Base-by-base conservation (phyloP, 805 yeast species). In the Sugiyamaella qingdaonensis region DNA sequence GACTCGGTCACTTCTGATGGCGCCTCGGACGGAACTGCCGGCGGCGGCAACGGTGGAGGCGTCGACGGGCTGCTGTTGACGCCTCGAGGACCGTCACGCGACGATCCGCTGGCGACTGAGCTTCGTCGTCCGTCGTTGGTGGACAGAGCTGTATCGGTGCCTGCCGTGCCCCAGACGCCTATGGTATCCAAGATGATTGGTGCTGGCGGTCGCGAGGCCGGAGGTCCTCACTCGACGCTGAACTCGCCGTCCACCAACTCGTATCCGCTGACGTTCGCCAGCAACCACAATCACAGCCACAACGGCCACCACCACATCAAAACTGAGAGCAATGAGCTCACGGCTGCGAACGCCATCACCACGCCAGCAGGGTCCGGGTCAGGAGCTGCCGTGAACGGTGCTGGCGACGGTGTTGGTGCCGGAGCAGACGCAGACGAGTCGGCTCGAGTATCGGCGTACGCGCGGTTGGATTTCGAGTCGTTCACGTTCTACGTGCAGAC, bases 401-500 rank as follows among this genome's bases (percentile, higher is more conserved):
- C 47, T 10, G 53, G 19, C 31, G 45, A 43, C 18, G 44, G 51
- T 27, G 58, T 43, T 29, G 33, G 34, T 14, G 24, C 48, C 18
- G 48, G 16, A 10, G 48, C 37, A n/a, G 55, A 48, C 14, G 31
- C 56, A 10, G 54, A 49, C 37, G 55, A 53, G 18, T 60, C 62
- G 33, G 61, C 68, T 42, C 63, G 71, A 32, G 73, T 72, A 5
- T 69, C 72, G 10, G 78, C 78, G 24, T 74, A 75, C 46, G 78
- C 78, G 16, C 61, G 76, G 61, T 72, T 94, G 37, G 98, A 94
- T 67, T 94, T 94, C 68, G 96, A 88, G 55, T 82, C 88, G 58
- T 92, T 86, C 67, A 91, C 97, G 2, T 94, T 94, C 66, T 94
- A 92, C 62, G 97, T 94, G 10, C 99, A 94, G 71, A 94, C 99